phyloP scores from a whole-genome alignment of 768 basidiomycete species.

The Steccherinum ochraceum region DNA sequence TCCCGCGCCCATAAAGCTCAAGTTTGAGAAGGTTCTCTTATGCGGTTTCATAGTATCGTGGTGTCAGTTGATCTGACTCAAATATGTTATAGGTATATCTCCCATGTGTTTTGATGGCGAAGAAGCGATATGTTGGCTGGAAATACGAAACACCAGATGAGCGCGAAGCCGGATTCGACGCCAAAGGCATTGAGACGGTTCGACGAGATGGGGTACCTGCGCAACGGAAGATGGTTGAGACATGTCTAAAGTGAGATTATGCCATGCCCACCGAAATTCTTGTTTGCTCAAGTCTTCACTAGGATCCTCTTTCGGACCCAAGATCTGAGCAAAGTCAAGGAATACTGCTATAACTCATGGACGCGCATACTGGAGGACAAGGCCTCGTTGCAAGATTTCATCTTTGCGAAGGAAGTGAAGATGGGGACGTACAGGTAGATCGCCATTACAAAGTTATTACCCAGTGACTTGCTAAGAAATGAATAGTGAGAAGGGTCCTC shows the following conservation, averaged over 20 bases:
- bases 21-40: conserved; percentile 84
- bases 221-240: conserved; percentile 90
- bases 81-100: conserved; percentile 71
- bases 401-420: conserved; percentile 89
- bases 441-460: not conserved
- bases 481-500: conserved; percentile 70
- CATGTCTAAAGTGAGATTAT: conserved; percentile 81
- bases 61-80: not conserved
- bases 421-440: conserved; percentile 88
- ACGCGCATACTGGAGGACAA: conserved; percentile 74
- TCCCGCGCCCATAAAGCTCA: conserved; percentile 88
- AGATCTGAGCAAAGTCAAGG: conserved; percentile 85
- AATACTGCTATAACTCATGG: conserved; percentile 83
- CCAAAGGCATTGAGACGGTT: conserved; percentile 97
- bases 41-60: not conserved
- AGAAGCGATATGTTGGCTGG: conserved; percentile 98
- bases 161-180: conserved; percentile 76
- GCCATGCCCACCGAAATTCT: no score
- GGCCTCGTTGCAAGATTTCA: conserved; percentile 86
- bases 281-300: no score
- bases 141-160: conserved; percentile 88
- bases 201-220: conserved; percentile 88
- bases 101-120: conserved; percentile 92
- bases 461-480: not conserved
- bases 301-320: conserved; percentile 89